Conservation (phyloP, 441 rosid genomes). For the Dalechampia spathulata region DNA sequence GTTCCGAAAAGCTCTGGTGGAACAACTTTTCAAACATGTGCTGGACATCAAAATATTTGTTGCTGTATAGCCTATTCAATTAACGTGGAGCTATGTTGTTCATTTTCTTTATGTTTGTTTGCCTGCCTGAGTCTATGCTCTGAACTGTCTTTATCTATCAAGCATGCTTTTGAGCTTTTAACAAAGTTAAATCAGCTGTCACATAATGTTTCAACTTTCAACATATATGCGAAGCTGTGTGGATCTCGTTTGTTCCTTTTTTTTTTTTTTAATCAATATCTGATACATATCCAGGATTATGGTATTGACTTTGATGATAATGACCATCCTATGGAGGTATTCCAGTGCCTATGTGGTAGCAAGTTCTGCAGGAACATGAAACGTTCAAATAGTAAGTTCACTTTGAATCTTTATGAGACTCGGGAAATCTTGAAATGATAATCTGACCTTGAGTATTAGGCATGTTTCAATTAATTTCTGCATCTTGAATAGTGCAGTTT, state of each 20-base stretch:
- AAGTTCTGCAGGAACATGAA: conserved; percentile 61
- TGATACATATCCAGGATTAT: conserved; percentile 59
- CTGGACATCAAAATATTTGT: too few relatives aligned
- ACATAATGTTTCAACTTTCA: neutral
- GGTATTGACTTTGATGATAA: conserved; percentile 76
- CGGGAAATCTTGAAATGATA: too few relatives aligned
- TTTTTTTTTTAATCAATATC: neutral
- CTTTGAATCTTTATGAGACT: neutral
- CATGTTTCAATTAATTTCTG: too few relatives aligned
- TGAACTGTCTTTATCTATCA: neutral
- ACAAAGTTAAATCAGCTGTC: neutral
- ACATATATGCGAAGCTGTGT: neutral
- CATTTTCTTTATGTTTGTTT: neutral
- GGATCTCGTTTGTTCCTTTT: neutral
- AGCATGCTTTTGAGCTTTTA: neutral
- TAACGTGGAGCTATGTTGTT: too few relatives aligned
- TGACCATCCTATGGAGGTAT: conserved; percentile 44
- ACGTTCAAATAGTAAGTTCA: conserved; percentile 45
- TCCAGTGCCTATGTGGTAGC: conserved; percentile 74
- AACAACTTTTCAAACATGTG: too few relatives aligned
- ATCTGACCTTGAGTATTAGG: too few relatives aligned
- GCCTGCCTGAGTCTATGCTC: neutral
- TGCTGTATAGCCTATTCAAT: too few relatives aligned
- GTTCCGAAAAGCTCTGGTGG: too few relatives aligned
- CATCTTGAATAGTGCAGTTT: too few relatives aligned